phyloP scores from a whole-genome alignment of 2,329 filamentous ascomycete genomes.

The Penicillium sp. region DNA sequence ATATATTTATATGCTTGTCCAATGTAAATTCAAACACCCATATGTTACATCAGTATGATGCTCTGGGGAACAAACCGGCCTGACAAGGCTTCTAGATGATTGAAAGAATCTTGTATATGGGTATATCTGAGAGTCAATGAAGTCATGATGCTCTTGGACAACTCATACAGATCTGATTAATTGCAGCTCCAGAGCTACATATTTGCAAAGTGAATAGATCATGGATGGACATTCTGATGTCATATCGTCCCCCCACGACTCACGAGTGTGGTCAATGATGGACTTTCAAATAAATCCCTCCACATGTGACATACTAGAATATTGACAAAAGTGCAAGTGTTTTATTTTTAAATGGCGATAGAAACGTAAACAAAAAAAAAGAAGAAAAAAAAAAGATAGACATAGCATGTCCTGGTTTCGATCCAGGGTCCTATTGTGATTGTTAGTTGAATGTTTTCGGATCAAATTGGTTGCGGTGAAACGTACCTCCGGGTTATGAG shows the following conservation, averaged over 20 bases:
- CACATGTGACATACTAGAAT: not conserved
- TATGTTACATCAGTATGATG: constrained; percentile 2
- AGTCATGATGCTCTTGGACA: not conserved
- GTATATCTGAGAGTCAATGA: not conserved
- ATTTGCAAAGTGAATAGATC: too few relatives aligned
- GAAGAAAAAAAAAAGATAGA: not conserved
- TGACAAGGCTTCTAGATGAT: not conserved
- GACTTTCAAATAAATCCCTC: not conserved
- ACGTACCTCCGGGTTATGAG: constrained; percentile 48
- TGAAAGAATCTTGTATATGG: not conserved
- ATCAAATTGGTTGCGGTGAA: not conserved
- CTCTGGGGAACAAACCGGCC: not conserved
- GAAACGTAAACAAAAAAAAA: not conserved
- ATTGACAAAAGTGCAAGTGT: not conserved
- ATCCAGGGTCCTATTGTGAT: not conserved
- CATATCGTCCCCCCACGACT: not conserved
- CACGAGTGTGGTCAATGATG: not conserved
- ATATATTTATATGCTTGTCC: not conserved
- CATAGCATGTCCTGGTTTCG: constrained; percentile 2
- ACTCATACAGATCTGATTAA: not conserved
- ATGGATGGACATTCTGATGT: not conserved
- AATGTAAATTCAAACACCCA: not conserved
- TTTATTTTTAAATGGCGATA: too few relatives aligned
- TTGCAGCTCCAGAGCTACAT: not conserved
- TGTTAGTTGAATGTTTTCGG: not conserved